These are phyloP conservation scores for Fagus crenata DNA, from an alignment of 306 rosid genomes.

Conservation along the genomic window DNA sequence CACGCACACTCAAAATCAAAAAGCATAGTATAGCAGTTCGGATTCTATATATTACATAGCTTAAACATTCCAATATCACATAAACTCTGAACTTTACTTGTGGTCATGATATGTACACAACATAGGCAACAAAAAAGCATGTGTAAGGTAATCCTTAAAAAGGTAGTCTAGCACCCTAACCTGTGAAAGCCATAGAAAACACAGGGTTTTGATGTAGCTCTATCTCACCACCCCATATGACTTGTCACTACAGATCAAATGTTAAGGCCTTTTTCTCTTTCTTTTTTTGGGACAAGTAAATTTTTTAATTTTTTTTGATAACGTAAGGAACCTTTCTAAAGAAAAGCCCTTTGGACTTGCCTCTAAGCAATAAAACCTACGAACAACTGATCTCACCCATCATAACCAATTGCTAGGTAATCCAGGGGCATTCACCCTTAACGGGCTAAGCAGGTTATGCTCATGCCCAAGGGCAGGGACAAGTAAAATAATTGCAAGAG, in stretches of 20 bases:
- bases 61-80: not conserved
- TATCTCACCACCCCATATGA: not conserved
- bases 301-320: too few species aligned
- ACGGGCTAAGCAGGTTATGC: too few species aligned
- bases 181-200: not conserved
- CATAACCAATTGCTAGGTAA: too few species aligned
- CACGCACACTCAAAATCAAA: constrained; percentile 1
- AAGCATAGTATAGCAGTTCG: constrained; percentile 13
- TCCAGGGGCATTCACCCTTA: too few species aligned
- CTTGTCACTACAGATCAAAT: not conserved
- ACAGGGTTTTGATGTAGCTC: not conserved
- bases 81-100: not conserved
- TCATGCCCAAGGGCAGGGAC: too few species aligned
- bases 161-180: not conserved
- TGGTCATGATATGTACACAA: not conserved
- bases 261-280: not conserved
- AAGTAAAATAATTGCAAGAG: not conserved
- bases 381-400: too few species aligned
- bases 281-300: too few species aligned
- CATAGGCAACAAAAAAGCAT: not conserved
- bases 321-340: too few species aligned
- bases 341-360: too few species aligned
- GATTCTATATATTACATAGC: constrained; percentile 10
- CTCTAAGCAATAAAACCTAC: too few species aligned
- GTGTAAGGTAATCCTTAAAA: not conserved